These are phyloP conservation scores for Lagerstroemia speciosa DNA, from an alignment of 345 rosid genomes.

Conservation along the genomic window DNA sequence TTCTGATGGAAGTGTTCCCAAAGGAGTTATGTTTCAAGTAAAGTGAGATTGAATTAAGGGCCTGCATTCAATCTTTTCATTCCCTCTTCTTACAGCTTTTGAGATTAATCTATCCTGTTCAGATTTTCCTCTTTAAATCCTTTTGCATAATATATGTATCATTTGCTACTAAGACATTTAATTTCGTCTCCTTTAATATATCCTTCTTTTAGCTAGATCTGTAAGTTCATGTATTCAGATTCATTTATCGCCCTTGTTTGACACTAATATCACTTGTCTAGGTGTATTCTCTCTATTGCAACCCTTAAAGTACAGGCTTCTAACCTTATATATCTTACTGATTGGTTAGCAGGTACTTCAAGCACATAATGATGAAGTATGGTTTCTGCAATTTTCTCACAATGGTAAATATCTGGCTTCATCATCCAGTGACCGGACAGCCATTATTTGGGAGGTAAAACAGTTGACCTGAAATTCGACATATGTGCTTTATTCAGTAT, in stretches of 20 bases:
- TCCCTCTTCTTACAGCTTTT: no score
- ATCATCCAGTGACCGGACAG: constrained; percentile 42
- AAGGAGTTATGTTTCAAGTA: not conserved
- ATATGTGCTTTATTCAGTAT: not conserved
- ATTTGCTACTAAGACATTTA: not conserved
- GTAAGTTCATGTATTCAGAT: not conserved
- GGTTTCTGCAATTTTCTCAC: constrained; percentile 67
- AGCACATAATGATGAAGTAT: constrained; percentile 54
- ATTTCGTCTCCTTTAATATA: not conserved
- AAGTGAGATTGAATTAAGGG: not conserved
- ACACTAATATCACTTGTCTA: not conserved
- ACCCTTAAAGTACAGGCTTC: not conserved
- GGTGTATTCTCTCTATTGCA: not conserved
- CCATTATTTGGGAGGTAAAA: constrained; percentile 63
- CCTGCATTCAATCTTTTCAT: not conserved
- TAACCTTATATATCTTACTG: not conserved
- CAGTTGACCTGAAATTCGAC: constrained; percentile 2
- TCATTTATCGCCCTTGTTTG: not conserved
- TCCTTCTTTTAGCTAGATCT: not conserved
- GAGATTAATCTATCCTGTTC: not conserved
- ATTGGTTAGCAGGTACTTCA: constrained; percentile 34
- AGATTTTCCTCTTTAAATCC: not conserved
- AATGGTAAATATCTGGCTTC: constrained; percentile 62
- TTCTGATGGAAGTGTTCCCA: not conserved
- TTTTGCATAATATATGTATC: not conserved